Evolutionary conservation across 805 yeast genomes (phyloP).

Genomic region (Monosporozyma yasuniensis): DNA sequence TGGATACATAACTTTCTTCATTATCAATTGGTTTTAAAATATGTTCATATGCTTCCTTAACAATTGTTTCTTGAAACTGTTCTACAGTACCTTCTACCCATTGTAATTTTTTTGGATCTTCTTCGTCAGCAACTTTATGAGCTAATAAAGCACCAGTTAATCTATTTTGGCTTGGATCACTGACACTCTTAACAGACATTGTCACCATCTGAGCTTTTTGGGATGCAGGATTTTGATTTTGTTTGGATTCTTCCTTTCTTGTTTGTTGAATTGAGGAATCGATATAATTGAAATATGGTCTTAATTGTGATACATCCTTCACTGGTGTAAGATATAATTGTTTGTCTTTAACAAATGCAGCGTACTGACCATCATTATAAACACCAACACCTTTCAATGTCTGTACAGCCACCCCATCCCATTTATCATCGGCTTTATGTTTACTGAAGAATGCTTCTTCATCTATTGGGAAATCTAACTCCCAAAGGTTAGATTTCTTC

Average conservation of each 20-base stretch:
- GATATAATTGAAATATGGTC: conserved; percentile 75
- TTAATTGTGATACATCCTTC: conserved; percentile 59
- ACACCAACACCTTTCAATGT: conserved; percentile 63
- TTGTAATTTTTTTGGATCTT: conserved; percentile 34
- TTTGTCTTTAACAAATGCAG: conserved; percentile 37
- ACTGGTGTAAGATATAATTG: conserved; percentile 59
- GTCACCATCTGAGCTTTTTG: conserved; percentile 57
- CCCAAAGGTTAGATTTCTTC: conserved; percentile 52
- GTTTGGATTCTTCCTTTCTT: conserved; percentile 36
- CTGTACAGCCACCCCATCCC: conserved; percentile 57
- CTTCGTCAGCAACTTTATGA: conserved; percentile 57
- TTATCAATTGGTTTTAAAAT: conserved; percentile 20
- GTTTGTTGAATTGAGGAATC: conserved; percentile 47
- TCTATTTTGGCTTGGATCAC: conserved; percentile 49
- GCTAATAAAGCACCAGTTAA: conserved; percentile 62
- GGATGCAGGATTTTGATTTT: conserved; percentile 26
- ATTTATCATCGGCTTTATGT: conserved; percentile 46
- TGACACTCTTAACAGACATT: conserved; percentile 59
- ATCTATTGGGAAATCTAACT: conserved; percentile 68
- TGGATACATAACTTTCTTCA: conserved; percentile 21
- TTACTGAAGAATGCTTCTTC: conserved; percentile 60
- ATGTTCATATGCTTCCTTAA: conserved; percentile 16
- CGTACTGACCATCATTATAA: conserved; percentile 43
- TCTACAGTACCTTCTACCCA: conserved; percentile 39
- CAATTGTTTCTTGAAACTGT: conserved; percentile 20